phyloP scores from a whole-genome alignment of 768 basidiomycete genomes.

The Pleurotus ostreatus region DNA sequence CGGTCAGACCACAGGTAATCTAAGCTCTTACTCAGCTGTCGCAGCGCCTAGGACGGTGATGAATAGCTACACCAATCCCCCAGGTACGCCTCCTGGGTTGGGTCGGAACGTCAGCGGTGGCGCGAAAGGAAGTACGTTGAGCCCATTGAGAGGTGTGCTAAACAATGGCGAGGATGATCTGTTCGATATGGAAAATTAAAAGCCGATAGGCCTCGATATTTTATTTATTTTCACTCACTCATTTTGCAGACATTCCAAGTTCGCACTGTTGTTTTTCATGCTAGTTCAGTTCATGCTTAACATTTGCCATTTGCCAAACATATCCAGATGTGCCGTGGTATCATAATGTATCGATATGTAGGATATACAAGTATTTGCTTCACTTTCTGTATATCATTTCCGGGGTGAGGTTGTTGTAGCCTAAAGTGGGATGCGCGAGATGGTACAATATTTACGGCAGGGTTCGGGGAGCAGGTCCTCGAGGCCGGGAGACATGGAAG shows the following conservation, averaged over 20 bases:
- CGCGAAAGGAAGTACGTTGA: neutral
- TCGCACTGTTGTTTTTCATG: neutral
- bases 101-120: neutral
- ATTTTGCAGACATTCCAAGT: neutral
- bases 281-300: neutral
- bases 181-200: conserved; percentile 3
- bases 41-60: neutral
- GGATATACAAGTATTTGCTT: neutral
- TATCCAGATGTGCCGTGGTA: neutral
- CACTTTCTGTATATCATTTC: too few relatives aligned
- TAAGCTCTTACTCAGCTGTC: neutral
- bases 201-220: neutral
- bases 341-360: neutral
- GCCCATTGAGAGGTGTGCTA: neutral
- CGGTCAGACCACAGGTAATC: neutral
- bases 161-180: conserved; percentile 1
- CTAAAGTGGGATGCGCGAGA: too few relatives aligned
- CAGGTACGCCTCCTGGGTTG: neutral
- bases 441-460: too few relatives aligned
- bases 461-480: too few relatives aligned
- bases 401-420: too few relatives aligned
- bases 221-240: neutral
- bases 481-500: too few relatives aligned
- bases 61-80: neutral
- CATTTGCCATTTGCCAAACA: too few relatives aligned